These are phyloP conservation scores for Aristolochia fimbriata DNA, from an alignment of 164 flowering plant species.

Conservation along the genomic window DNA sequence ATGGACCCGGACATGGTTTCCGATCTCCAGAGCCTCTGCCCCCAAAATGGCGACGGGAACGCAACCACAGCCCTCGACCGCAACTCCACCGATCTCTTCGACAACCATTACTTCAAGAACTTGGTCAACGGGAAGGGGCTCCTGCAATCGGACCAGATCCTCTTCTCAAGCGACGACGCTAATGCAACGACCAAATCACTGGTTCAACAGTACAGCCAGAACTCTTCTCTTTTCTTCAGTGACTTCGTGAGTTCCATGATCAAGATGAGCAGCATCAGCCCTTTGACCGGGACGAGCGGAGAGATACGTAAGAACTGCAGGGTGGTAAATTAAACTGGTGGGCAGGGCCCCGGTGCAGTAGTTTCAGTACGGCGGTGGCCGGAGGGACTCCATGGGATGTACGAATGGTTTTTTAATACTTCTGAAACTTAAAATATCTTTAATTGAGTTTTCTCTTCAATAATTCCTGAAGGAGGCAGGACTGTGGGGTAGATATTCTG, in stretches of 20 bases:
- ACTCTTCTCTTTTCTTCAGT: slow-evolving; percentile 27
- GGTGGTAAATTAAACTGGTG: slow-evolving; percentile 28
- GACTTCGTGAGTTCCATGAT: slow-evolving; percentile 61
- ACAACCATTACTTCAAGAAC: slow-evolving; percentile 75
- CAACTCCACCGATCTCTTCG: slow-evolving; percentile 57
- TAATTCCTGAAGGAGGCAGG: no score
- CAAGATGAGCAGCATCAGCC: slow-evolving; percentile 64
- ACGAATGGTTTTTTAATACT: no score
- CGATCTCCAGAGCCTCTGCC: slow-evolving; percentile 49
- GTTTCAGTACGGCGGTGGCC: no score
- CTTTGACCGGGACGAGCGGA: slow-evolving; percentile 48
- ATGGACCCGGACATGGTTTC: slow-evolving; percentile 33
- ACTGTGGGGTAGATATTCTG: no score
- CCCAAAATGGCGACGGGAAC: slow-evolving; percentile 49
- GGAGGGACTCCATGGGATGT: no score
- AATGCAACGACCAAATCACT: slow-evolving; percentile 32
- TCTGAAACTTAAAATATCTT: no score
- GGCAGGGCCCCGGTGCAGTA: background rate
- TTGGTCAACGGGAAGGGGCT: slow-evolving; percentile 49
- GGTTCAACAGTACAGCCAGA: slow-evolving; percentile 41
- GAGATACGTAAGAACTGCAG: slow-evolving; percentile 61
- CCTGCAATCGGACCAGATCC: slow-evolving; percentile 51
- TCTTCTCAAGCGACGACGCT: slow-evolving; percentile 40
- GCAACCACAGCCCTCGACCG: slow-evolving; percentile 41
- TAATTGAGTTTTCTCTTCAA: no score